Evolutionary conservation across 441 rosid species (phyloP).

Genomic region (Eruca vesicaria): DNA sequence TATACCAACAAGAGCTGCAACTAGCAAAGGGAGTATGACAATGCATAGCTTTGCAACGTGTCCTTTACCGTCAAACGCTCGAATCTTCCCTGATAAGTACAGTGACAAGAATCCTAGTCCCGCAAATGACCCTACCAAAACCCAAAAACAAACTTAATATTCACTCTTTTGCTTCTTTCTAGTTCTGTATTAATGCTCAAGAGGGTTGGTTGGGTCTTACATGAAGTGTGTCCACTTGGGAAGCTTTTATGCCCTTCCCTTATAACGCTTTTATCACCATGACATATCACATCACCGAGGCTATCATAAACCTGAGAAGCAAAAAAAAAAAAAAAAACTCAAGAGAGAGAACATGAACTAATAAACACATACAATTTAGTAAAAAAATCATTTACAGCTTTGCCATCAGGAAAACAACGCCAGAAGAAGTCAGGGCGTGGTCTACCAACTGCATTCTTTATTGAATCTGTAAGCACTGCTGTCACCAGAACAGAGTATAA

Average conservation of each 20-base stretch:
- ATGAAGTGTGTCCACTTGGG: background rate
- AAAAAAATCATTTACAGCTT: conserved; percentile 46
- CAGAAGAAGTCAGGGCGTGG: conserved; percentile 96
- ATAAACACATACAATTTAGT: background rate
- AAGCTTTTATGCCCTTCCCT: background rate
- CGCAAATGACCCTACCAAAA: conserved; percentile 70
- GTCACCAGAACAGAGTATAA: conserved; percentile 67
- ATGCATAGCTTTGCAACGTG: conserved; percentile 85
- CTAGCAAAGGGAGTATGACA: conserved; percentile 62
- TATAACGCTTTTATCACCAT: background rate
- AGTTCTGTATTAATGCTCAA: background rate
- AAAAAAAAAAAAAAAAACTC: background rate
- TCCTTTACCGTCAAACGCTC: conserved; percentile 74
- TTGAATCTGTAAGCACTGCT: conserved; percentile 70
- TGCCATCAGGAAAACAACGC: conserved; percentile 97
- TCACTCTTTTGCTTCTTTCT: background rate
- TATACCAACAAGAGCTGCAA: conserved; percentile 72
- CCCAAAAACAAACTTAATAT: background rate
- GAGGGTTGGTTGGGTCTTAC: background rate
- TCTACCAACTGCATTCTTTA: conserved; percentile 83
- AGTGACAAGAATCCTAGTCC: conserved; percentile 75
- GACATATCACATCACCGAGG: background rate
- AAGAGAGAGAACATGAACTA: background rate
- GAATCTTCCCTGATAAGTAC: conserved; percentile 77
- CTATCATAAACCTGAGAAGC: background rate